A percentile compares a stretch with the other conserved stretches of the same genome.
Evolutionary conservation across 495 filamentous ascomycete genomes (phyloP).

Genomic region (Annulohypoxylon bovei): DNA sequence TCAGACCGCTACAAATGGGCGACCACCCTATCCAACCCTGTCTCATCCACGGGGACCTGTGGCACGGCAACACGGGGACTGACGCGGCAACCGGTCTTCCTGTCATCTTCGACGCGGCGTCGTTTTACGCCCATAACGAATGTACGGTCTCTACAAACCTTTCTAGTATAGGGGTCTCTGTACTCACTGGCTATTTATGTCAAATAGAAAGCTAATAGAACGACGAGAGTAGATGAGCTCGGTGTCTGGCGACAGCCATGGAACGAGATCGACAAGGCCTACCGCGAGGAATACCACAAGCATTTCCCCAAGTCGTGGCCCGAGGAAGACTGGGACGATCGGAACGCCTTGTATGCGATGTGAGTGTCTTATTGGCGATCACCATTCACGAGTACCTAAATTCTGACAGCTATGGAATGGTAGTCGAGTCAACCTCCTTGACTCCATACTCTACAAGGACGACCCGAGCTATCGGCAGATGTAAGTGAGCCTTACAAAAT

Average conservation of each 20-base stretch:
- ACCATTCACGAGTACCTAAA: background rate
- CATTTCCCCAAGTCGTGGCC: constrained; percentile 35
- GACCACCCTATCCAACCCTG: constrained; percentile 53
- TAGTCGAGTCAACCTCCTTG: constrained; percentile 37
- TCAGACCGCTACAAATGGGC: constrained; percentile 53
- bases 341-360: constrained; percentile 44
- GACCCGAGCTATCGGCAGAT: constrained; percentile 31
- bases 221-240: constrained; percentile 25
- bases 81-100: constrained; percentile 46
- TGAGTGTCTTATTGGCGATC: background rate
- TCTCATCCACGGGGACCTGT: constrained; percentile 61
- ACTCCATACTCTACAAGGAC: constrained; percentile 38
- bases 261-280: constrained; percentile 28
- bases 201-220: background rate
- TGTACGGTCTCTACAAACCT: constrained; percentile 47
- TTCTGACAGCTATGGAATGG: background rate
- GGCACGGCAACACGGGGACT: constrained; percentile 57
- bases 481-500: constrained; percentile 10
- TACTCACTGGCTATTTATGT: background rate
- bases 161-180: background rate
- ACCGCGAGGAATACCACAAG: constrained; percentile 33
- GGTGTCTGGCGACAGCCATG: constrained; percentile 39
- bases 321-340: constrained; percentile 46
- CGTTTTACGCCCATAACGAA: constrained; percentile 61
- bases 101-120: constrained; percentile 57